Percentiles rank a stretch among this genome's conserved stretches.
These are phyloP conservation scores for Kazachstania bromeliacearum DNA, from an alignment of 805 yeast genomes.

Conservation along the genomic window DNA sequence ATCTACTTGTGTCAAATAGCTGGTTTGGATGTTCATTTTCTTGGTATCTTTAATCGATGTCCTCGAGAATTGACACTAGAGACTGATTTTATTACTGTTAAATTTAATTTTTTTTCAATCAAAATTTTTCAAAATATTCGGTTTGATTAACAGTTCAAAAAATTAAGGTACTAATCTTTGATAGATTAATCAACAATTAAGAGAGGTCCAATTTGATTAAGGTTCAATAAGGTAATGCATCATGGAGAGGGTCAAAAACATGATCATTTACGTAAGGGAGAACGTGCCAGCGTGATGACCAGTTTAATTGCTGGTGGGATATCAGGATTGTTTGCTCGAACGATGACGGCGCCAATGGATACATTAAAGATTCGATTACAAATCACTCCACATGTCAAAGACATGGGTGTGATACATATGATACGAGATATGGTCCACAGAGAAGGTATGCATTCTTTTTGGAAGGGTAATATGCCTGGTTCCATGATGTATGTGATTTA, in stretches of 20 bases:
- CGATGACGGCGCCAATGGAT: conserved; percentile 32
- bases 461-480: conserved; percentile 97
- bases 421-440: conserved; percentile 37
- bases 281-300: conserved; percentile 41
- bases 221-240: too few species aligned
- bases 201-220: too few species aligned
- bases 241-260: too few species aligned
- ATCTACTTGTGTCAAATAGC: conserved; percentile 52
- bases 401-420: conserved; percentile 21
- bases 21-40: conserved; percentile 9
- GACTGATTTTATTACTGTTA: too few species aligned
- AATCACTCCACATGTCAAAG: conserved; percentile 9
- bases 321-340: conserved; percentile 52
- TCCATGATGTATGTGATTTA: conserved; percentile 74
- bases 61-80: too few species aligned
- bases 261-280: conserved; percentile 43
- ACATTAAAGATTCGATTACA: conserved; percentile 27
- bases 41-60: too few species aligned
- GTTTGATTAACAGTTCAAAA: too few species aligned
- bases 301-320: conserved; percentile 62
- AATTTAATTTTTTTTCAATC: too few species aligned
- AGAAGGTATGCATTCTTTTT: conserved; percentile 71
- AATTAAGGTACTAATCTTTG: too few species aligned
- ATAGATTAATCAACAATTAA: too few species aligned
- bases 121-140: too few species aligned